Base-by-base conservation (phyloP, 148 eudicot species). In the Hydrangea macrophylla region DNA sequence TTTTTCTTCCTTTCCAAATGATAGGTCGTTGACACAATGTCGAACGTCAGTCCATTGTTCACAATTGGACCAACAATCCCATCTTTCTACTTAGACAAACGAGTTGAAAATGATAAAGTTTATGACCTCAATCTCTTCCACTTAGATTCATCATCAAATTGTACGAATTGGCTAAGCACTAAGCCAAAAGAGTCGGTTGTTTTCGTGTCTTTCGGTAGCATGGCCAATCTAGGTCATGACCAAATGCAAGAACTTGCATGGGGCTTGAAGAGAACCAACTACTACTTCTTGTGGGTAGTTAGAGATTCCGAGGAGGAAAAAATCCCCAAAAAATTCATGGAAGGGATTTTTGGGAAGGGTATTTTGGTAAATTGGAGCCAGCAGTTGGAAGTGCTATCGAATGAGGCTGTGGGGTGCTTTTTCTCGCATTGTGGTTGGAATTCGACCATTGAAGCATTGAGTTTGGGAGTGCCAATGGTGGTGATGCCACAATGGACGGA, bases 161-260 rank as follows among this genome's bases (percentile, higher is more conserved):
- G 77, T 70, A 71, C 62, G 23, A 37, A 66, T 9, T 90, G 96
- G 96, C 86, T 87, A 9, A 71, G 82, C 70, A 33, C 72, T 0
- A 81, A 60, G 26, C 64, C 67, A 28, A 32, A 28, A 3, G 15
- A 20, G 7, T 89, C 86, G 0, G 92, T 81, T 1, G 61, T 86
- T 10, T 89, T 86, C 64, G 74, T 79, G 0, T 75, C 89, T n/a
- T 86, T 89, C 45, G 92, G 96, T 6, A 86, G 89, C 64, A 13
- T 84, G 27, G 80, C 92, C 0, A 42, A 51, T 24, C 70, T 89
- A 23, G 64, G 30, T 0, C 13, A 65, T 25, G 75, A 78, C 18
- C 81, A 85, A 44, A 71, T 83, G 80, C 80, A 80, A 48, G 88
- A 90, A 72, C 26, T 85, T 18, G 86, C 86, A n/a, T 26, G 27